phyloP scores from a whole-genome alignment of 257 asterid species.

The Fraxinus pennsylvanica region DNA sequence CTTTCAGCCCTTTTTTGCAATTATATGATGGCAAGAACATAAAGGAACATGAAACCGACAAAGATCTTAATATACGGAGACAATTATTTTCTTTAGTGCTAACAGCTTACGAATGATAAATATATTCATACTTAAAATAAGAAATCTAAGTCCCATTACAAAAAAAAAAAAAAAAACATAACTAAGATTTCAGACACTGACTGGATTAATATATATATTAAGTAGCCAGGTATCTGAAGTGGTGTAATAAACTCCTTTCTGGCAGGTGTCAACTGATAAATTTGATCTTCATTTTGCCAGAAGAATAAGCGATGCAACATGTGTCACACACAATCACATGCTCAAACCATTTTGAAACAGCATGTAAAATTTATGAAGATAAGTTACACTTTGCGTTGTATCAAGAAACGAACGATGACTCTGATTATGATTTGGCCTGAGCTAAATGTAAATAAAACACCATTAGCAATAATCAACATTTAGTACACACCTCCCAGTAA shows the following conservation, averaged over 20 bases:
- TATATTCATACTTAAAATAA: background rate
- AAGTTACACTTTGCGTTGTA: background rate
- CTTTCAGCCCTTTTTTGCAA: background rate
- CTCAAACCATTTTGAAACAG: background rate
- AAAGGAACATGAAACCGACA: background rate
- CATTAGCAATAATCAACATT: background rate
- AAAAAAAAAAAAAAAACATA: background rate
- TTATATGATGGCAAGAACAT: background rate
- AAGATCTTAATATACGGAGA: background rate
- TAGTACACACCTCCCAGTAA: conserved; percentile 66
- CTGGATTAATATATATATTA: background rate
- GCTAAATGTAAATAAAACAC: conserved; percentile 5
- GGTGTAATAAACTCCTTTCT: background rate
- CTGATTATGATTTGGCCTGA: conserved; percentile 2
- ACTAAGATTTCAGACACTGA: background rate
- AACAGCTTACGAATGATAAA: background rate
- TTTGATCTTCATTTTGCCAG: conserved; percentile 3
- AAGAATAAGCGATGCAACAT: conserved; percentile 6
- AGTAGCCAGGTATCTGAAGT: background rate
- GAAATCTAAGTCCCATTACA: background rate
- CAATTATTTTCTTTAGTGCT: background rate
- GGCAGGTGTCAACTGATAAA: background rate
- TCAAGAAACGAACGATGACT: conserved; percentile 2
- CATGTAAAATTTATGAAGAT: background rate
- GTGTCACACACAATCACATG: background rate